Evolutionary conservation across 108 stramenopile species (phyloP).

Genomic region (Stephanodiscus triporus): DNA sequence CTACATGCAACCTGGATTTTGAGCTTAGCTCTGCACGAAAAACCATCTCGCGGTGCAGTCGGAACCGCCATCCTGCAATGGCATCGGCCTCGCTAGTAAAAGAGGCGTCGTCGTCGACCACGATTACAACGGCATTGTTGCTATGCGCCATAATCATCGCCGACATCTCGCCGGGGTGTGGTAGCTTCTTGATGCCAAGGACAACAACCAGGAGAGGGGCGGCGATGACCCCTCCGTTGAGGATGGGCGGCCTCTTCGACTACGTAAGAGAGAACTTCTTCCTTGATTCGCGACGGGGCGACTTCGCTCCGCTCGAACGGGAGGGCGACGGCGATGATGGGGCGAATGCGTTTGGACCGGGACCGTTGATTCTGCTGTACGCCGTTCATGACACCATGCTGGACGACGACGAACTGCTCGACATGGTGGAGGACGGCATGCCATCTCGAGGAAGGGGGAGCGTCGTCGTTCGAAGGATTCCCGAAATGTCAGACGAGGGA

Average conservation of each 20-base stretch:
- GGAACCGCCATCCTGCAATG: too few relatives aligned
- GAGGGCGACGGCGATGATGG: constrained; percentile 5
- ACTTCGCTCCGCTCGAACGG: constrained; percentile 60
- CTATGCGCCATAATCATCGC: background rate
- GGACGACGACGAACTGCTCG: constrained; percentile 57
- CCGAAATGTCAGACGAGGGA: constrained; percentile 20
- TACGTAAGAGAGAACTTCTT: constrained; percentile 42
- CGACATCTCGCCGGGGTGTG: too few relatives aligned
- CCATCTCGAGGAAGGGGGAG: constrained; percentile 39
- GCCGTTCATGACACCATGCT: constrained; percentile 56
- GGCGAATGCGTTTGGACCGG: constrained; percentile 53
- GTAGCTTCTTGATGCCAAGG: too few relatives aligned
- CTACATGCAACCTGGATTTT: too few relatives aligned
- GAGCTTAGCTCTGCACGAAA: too few relatives aligned
- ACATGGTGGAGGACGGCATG: constrained; percentile 73
- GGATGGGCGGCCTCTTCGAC: constrained; percentile 31
- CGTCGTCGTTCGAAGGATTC: constrained; percentile 38
- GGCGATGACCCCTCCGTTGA: background rate
- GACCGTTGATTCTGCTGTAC: constrained; percentile 69
- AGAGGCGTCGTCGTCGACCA: too few relatives aligned
- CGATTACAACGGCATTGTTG: background rate
- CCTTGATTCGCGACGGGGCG: constrained; percentile 49
- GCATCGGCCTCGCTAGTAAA: too few relatives aligned
- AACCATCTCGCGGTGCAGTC: too few relatives aligned
- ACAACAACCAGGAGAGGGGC: too few relatives aligned